Base-by-base conservation (phyloP, 1,284 basidiomycete species). In the Fomitopsis pinicola region DNA sequence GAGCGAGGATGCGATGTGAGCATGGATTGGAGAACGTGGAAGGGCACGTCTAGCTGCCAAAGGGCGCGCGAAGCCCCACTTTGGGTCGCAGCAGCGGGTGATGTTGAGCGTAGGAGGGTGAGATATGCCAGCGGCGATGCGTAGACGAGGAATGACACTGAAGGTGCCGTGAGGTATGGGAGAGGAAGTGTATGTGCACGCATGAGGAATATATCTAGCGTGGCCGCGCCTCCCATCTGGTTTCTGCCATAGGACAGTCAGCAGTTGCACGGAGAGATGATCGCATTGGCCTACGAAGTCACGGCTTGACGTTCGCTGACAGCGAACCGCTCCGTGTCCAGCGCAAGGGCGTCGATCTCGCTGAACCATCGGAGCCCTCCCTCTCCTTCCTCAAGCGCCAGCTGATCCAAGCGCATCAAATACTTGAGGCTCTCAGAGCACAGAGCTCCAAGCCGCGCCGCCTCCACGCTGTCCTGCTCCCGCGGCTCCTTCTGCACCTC, bases 311-410 rank as follows among this genome's bases (percentile, higher is more conserved):
- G 82, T 72, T 91, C 88, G 15, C 72, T 77, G 62, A 75, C 77
- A 1, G 86, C 80, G 59, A 88, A 75, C 7, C 69, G 72, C 62
- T 84, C 81, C 1, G 84, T 71, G 28, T 78, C 76, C 15, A 78
- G 73, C 56, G 79, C 81, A 28, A 89, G 73, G 35, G 78, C 71
- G 68, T 86, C 81, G 38, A 87, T 76, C 65, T 87, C 86, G 54
- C 78, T 83, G 69, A 92, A 91, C 91, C 91, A 92, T 55, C 83
- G 78, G 38, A 88, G 78, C 1, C 89, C 90, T 46, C 79, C 80
- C 56, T 86, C 84, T 3, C 84, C 82, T 71, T 85, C 84, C 44
- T 76, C 73, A 6, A 78, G 74, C 0, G 87, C 86, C 19, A 92
- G 73, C 22, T 78, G 77, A 67, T 92, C 90, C 15, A 92, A 73